Base-by-base conservation (phyloP, 176 grass and related monocot genomes). In the Cenchrus americanus region DNA sequence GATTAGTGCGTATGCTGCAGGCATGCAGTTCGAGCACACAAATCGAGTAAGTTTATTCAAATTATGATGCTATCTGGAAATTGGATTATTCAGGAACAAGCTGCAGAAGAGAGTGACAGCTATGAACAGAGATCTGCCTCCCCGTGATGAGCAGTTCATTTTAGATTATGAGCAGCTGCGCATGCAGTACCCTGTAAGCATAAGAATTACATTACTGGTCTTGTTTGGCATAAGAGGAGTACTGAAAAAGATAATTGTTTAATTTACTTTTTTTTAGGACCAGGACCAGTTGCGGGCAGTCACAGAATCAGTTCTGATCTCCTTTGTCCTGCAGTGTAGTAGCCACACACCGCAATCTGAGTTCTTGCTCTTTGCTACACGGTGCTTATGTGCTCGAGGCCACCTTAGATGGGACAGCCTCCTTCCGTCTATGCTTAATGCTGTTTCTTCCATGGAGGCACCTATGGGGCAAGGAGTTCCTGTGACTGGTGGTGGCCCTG, bases 281-380 rank as follows among this genome's bases (percentile, higher is more conserved):
- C 93, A 85, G 62, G 96, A 99, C 60, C 93, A 99, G 91, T 77
- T 99, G 34, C 93, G 92, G 44, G 82, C 87, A 27, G 78, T 93
- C 83, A 96, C 93, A 14, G 96, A 99, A 90, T 90, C 88, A 53
- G 91, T 96, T 85, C 85, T 99, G 52, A 92, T 94, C 34, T 94
- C 96, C 74, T 90, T 96, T 62, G 76, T 96, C 63, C 81, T 99
- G 69, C 89, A 96, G 82, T 92, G 93, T 76, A 92, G 93, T 73
- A 92, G 73, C 75, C 93, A 99, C 10, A 91, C 91, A 30, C 91
- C 93, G 18, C 93, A 94, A 85, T 93, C 96, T 69, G 93, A 96
- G 87, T 99, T 99, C 75, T 84, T 99, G 66, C 82, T 99, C 72
- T 99, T 99, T 90, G 93, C 93, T 77, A 94, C 91, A 71, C 89